Evolutionary conservation across 805 yeast species (phyloP).

Genomic region (Candida anglica): DNA sequence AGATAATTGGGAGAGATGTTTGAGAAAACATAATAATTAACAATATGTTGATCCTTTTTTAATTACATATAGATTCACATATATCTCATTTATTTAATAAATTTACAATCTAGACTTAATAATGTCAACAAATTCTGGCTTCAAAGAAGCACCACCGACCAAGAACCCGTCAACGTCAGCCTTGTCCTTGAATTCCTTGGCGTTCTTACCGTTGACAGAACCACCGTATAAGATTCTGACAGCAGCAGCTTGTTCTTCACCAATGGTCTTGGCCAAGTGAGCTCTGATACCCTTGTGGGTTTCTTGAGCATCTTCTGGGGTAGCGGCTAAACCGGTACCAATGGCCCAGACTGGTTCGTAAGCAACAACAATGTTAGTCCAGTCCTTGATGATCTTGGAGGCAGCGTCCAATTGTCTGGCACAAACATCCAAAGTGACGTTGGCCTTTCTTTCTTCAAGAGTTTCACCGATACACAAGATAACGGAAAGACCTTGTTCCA

Average conservation of each 20-base stretch:
- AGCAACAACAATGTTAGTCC: constrained; percentile 91
- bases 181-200: constrained; percentile 85
- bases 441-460: constrained; percentile 88
- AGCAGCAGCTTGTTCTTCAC: constrained; percentile 69
- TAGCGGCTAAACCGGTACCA: constrained; percentile 98
- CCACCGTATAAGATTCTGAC: constrained; percentile 98
- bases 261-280: constrained; percentile 73
- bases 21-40: too few relatives aligned
- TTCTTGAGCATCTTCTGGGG: constrained; percentile 96
- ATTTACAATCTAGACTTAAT: constrained; percentile 81
- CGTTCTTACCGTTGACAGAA: constrained; percentile 94
- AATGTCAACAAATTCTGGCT: constrained; percentile 96
- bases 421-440: constrained; percentile 80
- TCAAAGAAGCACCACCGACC: constrained; percentile 98
- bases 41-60: neutral
- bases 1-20: constrained; percentile 7
- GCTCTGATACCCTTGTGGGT: constrained; percentile 87
- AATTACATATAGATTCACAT: neutral
- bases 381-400: constrained; percentile 73
- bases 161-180: constrained; percentile 96
- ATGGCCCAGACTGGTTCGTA: constrained; percentile 99
- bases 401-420: constrained; percentile 90
- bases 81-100: too few relatives aligned
- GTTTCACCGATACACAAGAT: constrained; percentile 98
- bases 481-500: constrained; percentile 84